A percentile compares a stretch with the other conserved stretches of the same genome.
These are phyloP conservation scores for Colletotrichum zoysiae DNA, from an alignment of 2,329 filamentous ascomycete species.

Conservation along the genomic window DNA sequence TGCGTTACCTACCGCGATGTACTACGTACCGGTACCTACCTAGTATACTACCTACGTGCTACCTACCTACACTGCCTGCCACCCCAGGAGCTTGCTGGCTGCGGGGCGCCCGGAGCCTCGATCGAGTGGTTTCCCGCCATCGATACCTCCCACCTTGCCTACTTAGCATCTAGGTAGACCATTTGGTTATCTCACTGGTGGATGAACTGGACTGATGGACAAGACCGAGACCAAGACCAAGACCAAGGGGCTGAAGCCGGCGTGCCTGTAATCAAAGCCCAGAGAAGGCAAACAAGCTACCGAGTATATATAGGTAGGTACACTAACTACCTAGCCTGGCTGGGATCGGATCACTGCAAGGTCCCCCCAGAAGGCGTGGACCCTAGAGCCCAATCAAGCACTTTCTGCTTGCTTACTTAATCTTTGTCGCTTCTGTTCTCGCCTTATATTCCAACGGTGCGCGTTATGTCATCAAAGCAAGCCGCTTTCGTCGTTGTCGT, in stretches of 20 bases:
- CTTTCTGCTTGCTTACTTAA: background rate
- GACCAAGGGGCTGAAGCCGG: background rate
- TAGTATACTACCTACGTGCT: no score
- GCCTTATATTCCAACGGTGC: background rate
- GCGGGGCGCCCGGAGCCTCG: background rate
- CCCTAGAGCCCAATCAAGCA: background rate
- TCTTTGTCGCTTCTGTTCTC: no score
- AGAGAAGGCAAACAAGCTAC: no score
- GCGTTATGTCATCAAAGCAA: slow-evolving; percentile 26
- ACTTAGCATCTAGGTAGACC: no score
- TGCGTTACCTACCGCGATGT: no score
- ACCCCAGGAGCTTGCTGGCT: background rate
- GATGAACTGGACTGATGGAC: no score
- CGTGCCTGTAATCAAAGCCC: background rate
- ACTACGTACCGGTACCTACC: no score
- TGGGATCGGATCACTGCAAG: slow-evolving; percentile 29
- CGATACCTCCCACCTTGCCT: no score
- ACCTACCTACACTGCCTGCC: background rate
- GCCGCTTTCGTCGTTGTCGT: background rate
- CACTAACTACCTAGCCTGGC: background rate
- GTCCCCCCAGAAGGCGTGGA: slow-evolving; percentile 25
- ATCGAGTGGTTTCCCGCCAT: background rate
- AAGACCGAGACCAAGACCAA: background rate
- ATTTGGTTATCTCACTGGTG: no score
- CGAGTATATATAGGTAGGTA: no score